These are phyloP conservation scores for Nyctanthes arbortristis DNA, from an alignment of 257 asterid species.

Conservation along the genomic window DNA sequence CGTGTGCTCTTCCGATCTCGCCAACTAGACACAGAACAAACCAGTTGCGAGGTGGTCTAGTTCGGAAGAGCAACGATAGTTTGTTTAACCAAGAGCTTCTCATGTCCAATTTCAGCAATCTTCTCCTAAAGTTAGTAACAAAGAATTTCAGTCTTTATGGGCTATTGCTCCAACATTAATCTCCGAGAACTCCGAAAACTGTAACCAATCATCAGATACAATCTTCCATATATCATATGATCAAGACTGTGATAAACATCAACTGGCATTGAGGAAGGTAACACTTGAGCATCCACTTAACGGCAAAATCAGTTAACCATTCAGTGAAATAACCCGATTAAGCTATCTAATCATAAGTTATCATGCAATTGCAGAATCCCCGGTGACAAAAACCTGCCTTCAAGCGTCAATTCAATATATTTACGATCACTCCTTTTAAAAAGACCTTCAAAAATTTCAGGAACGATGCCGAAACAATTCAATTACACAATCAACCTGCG, in stretches of 20 bases:
- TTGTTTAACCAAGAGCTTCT: slow-evolving; percentile 85
- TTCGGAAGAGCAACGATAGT: slow-evolving; percentile 54
- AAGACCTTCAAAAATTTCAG: slow-evolving; percentile 26
- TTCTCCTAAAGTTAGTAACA: slow-evolving; percentile 22
- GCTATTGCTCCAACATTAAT: slow-evolving; percentile 47
- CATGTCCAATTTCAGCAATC: slow-evolving; percentile 64
- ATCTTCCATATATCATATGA: slow-evolving; percentile 31
- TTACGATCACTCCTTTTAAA: slow-evolving; percentile 32
- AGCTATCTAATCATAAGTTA: slow-evolving; percentile 13
- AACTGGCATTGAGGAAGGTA: slow-evolving; percentile 40
- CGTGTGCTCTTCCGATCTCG: too few relatives aligned
- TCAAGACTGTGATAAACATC: slow-evolving; percentile 45
- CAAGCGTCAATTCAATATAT: slow-evolving; percentile 15
- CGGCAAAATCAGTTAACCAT: slow-evolving; percentile 25
- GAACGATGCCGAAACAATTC: slow-evolving; percentile 25
- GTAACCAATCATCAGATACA: slow-evolving; percentile 46
- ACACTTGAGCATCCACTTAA: slow-evolving; percentile 29
- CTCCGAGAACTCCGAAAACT: slow-evolving; percentile 41
- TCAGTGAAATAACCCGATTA: slow-evolving; percentile 25
- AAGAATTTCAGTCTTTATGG: slow-evolving; percentile 17
- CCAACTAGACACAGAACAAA: slow-evolving; percentile 67
- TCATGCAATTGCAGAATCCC: slow-evolving; percentile 29
- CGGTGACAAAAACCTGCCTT: slow-evolving; percentile 22
- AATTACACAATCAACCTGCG: slow-evolving; percentile 1
- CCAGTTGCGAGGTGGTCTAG: slow-evolving; percentile 79